Conservation (phyloP, 2,329 filamentous ascomycete genomes). For the Phaeosphaeriaceae sp. region DNA sequence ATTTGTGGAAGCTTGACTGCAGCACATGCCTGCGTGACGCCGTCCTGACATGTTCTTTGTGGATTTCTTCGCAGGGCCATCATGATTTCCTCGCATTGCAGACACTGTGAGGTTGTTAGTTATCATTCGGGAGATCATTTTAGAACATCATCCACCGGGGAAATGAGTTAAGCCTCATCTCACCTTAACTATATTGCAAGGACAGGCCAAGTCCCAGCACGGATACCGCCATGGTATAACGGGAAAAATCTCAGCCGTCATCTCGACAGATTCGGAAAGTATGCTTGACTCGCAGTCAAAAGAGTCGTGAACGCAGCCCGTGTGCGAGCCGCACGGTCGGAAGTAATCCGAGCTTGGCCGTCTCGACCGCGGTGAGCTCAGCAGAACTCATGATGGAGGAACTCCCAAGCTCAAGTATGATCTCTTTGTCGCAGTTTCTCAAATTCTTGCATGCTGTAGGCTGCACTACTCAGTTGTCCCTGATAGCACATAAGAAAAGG, state of each 20-base stretch:
- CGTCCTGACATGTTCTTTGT: conserved; percentile 33
- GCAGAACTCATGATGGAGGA: neutral
- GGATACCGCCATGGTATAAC: conserved; percentile 28
- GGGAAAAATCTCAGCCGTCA: conserved; percentile 26
- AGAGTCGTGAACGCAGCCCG: conserved; percentile 1
- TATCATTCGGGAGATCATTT: conserved; percentile 13
- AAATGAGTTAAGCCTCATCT: conserved; percentile 18
- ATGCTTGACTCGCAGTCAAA: conserved; percentile 14
- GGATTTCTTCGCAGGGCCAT: conserved; percentile 38
- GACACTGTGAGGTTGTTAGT: conserved; percentile 22
- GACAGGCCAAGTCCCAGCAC: conserved; percentile 34
- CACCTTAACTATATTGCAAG: conserved; percentile 34
- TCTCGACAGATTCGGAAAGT: conserved; percentile 30
- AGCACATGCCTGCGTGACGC: conserved; percentile 8
- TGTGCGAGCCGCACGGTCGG: conserved; percentile 13
- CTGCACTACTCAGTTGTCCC: conserved; percentile 7
- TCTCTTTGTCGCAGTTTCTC: conserved; percentile 16
- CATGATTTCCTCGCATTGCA: conserved; percentile 30
- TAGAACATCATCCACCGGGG: conserved; percentile 23
- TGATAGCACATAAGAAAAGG: conserved; percentile 8
- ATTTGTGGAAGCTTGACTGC: conserved; percentile 6
- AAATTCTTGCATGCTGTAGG: conserved; percentile 10
- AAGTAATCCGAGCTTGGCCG: conserved; percentile 8
- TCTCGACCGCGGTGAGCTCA: neutral
- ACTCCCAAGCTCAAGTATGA: neutral